Percentiles rank a stretch among this genome's conserved stretches.
Conservation (phyloP, 768 basidiomycete genomes). For the Leccinum rimulosum region DNA sequence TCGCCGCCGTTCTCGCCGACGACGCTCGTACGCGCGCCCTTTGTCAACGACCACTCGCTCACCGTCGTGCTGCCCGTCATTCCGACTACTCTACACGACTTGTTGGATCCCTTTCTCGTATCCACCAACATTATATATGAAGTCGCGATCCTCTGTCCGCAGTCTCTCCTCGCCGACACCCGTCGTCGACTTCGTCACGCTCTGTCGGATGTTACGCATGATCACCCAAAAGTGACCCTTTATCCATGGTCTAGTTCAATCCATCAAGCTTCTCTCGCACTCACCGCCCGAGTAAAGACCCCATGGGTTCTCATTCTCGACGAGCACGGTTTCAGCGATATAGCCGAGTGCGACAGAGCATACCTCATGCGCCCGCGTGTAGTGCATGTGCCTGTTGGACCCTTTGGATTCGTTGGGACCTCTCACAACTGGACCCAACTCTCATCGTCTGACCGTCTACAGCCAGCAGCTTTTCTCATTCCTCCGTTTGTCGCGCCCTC, state of each 20-base stretch:
- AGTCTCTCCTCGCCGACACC: conserved; percentile 33
- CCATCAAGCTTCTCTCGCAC: conserved; percentile 32
- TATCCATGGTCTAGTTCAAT: conserved; percentile 27
- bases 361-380: conserved; percentile 44
- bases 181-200: conserved; percentile 35
- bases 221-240: conserved; percentile 45
- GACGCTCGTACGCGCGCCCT: conserved; percentile 2
- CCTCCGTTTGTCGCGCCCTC: conserved; percentile 59
- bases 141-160: conserved; percentile 48
- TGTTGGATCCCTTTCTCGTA: conserved; percentile 40
- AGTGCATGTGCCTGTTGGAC: conserved; percentile 40
- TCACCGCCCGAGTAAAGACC: conserved; percentile 40
- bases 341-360: conserved; percentile 33
- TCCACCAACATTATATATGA: conserved; percentile 38
- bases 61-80: conserved; percentile 51
- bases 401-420: conserved; percentile 32
- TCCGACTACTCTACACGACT: conserved; percentile 25
- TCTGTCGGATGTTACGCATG: conserved; percentile 27
- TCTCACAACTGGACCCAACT: conserved; percentile 32
- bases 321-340: conserved; percentile 38
- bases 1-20: background rate
- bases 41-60: conserved; percentile 34
- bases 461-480: conserved; percentile 48
- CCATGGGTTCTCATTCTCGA: conserved; percentile 55
- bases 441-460: conserved; percentile 28